These are phyloP conservation scores for Chaetoscypha palmicola DNA, from an alignment of 2,329 filamentous ascomycete species.

Conservation along the genomic window DNA sequence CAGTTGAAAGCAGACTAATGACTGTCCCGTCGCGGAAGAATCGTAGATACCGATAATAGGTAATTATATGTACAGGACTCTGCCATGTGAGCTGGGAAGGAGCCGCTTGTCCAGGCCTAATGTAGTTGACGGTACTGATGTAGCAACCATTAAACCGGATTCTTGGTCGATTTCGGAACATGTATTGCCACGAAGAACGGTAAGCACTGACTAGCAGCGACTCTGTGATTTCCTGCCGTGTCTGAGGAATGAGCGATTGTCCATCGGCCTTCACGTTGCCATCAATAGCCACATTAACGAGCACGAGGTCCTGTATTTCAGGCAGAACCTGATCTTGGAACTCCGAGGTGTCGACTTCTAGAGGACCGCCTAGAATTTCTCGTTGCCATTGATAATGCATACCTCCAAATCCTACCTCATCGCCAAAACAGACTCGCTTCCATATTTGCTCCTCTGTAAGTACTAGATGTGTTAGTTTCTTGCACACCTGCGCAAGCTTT, in stretches of 20 bases:
- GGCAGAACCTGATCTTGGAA: not conserved
- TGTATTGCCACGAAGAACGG: conserved; percentile 50
- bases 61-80: conserved; percentile 86
- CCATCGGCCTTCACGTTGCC: not conserved
- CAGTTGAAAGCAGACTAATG: conserved; percentile 72
- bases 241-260: conserved; percentile 4
- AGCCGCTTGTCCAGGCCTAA: conserved; percentile 69
- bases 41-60: conserved; percentile 93
- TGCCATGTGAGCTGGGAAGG: conserved; percentile 67
- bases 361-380: conserved; percentile 49
- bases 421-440: conserved; percentile 65
- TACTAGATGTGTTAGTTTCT: conserved; percentile 77
- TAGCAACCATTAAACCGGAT: conserved; percentile 94
- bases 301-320: not conserved
- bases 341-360: conserved; percentile 24
- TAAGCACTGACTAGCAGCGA: conserved; percentile 37
- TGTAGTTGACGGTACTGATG: conserved; percentile 94
- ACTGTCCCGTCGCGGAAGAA: conserved; percentile 87
- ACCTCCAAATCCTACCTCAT: conserved; percentile 67
- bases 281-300: conserved; percentile 8
- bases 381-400: conserved; percentile 79
- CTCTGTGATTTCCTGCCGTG: conserved; percentile 18
- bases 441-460: conserved; percentile 80
- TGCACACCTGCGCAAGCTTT: conserved; percentile 75
- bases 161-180: conserved; percentile 78